Evolutionary conservation across 495 filamentous ascomycete species (phyloP).

Genomic region (Alectoria sarmentosa): DNA sequence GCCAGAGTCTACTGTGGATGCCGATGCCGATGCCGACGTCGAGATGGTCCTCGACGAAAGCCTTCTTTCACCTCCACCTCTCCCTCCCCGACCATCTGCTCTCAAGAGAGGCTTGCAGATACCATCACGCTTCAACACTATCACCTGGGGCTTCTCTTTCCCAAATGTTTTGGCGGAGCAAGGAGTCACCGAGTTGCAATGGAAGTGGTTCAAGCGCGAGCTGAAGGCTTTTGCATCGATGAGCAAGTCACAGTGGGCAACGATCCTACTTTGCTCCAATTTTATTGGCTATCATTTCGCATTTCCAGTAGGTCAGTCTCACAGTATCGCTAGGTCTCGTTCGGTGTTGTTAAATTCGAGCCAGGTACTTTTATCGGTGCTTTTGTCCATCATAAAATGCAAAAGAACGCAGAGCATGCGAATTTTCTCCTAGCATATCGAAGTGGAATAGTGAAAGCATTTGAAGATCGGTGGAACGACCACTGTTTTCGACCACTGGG

Average conservation of each 20-base stretch:
- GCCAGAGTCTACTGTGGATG: too few species aligned
- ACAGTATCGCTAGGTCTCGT: background rate
- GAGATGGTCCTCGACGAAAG: background rate
- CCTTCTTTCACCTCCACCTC: background rate
- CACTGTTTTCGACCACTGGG: constrained; percentile 8
- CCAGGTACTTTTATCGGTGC: background rate
- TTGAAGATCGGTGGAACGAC: constrained; percentile 10
- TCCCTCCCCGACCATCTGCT: background rate
- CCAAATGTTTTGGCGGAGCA: background rate
- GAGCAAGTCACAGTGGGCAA: constrained; percentile 2
- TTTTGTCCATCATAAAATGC: constrained; percentile 3
- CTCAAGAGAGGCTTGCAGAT: constrained; percentile 16
- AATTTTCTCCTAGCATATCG: constrained; percentile 6
- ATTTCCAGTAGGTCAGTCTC: background rate
- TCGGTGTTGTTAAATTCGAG: background rate
- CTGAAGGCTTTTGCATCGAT: background rate
- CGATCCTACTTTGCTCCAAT: background rate
- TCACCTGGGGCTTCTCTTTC: constrained; percentile 16
- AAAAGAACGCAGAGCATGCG: background rate
- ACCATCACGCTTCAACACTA: constrained; percentile 8
- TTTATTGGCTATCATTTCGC: background rate
- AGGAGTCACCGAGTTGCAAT: constrained; percentile 1
- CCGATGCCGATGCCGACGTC: background rate
- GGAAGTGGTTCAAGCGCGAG: constrained; percentile 10
- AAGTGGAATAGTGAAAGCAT: background rate